Percentiles rank a stretch among this genome's conserved stretches.
phyloP scores from a whole-genome alignment of 192 early-diverging fungal genomes.

The Coemansia sp. region DNA sequence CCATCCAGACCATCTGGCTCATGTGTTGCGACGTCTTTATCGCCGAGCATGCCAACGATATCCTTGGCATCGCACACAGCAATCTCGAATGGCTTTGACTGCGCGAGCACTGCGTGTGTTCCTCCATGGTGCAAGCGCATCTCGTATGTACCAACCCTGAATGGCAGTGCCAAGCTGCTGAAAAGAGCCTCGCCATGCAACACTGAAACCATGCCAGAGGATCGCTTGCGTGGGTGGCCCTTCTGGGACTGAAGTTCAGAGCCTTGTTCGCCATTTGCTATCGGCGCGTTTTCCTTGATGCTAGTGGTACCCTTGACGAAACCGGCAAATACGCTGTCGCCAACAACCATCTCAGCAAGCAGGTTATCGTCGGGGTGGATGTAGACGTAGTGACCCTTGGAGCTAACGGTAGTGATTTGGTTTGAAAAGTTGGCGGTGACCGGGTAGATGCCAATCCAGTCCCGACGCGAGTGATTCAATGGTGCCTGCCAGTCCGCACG shows the following conservation, averaged over 20 bases:
- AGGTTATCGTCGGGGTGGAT: slow-evolving; percentile 59
- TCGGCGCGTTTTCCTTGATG: slow-evolving; percentile 23
- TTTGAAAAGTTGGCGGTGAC: slow-evolving; percentile 73
- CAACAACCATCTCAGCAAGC: slow-evolving; percentile 59
- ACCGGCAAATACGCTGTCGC: slow-evolving; percentile 55
- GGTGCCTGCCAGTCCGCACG: slow-evolving; percentile 74
- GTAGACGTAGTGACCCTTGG: slow-evolving; percentile 72
- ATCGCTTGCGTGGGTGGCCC: slow-evolving; percentile 5
- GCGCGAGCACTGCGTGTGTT: slow-evolving; percentile 78
- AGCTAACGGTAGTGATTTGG: slow-evolving; percentile 76
- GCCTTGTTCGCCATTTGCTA: slow-evolving; percentile 7
- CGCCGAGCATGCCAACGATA: slow-evolving; percentile 21
- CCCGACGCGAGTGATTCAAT: slow-evolving; percentile 67
- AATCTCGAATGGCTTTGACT: slow-evolving; percentile 81
- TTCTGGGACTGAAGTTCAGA: slow-evolving; percentile 33
- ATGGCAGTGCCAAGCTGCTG: slow-evolving; percentile 70
- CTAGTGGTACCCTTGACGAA: slow-evolving; percentile 37
- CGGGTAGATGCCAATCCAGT: slow-evolving; percentile 95
- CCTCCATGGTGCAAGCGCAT: slow-evolving; percentile 90
- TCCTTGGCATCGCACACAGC: slow-evolving; percentile 32
- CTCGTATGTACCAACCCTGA: slow-evolving; percentile 87
- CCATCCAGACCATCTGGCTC: slow-evolving; percentile 19
- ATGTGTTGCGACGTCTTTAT: background rate
- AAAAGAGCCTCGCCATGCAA: slow-evolving; percentile 66
- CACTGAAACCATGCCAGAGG: slow-evolving; percentile 4